A percentile compares a stretch with the other conserved stretches of the same genome.
phyloP scores from a whole-genome alignment of 129 eudicot species.

The Artemisia tridentata region DNA sequence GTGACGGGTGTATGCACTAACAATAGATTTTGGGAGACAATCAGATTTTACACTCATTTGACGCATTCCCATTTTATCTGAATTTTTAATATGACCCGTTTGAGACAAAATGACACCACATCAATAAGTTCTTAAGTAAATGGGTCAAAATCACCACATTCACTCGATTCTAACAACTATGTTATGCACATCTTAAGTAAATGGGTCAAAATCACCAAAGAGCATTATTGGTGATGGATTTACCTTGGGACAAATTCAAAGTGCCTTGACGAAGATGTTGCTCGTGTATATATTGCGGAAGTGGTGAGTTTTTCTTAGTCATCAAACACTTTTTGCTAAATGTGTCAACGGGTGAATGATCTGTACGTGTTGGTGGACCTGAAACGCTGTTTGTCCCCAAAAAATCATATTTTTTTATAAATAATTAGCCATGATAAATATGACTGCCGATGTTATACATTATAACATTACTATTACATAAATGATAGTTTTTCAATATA shows the following conservation, averaged over 20 bases:
- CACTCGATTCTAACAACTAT: too few species aligned
- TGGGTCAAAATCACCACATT: neutral
- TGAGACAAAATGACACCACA: neutral
- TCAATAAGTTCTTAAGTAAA: neutral
- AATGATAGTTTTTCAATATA: neutral
- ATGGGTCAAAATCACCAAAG: too few species aligned
- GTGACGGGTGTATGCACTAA: too few species aligned
- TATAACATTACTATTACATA: neutral
- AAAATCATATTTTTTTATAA: neutral
- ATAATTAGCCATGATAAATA: constrained; percentile 1
- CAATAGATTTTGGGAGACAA: too few species aligned
- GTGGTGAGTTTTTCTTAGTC: constrained; percentile 63
- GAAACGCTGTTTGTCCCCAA: neutral
- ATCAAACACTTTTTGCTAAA: constrained; percentile 7
- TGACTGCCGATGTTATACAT: neutral
- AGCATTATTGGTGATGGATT: too few species aligned
- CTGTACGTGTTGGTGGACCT: neutral
- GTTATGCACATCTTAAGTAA: neutral
- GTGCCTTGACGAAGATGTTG: constrained; percentile 98
- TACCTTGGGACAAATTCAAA: too few species aligned
- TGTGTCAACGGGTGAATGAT: too few species aligned
- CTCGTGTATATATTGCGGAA: constrained; percentile 96
- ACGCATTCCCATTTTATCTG: too few species aligned
- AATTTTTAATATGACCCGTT: too few species aligned
- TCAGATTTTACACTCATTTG: too few species aligned